Base-by-base conservation (phyloP, 2,329 filamentous ascomycete genomes). In the Alternaria conjuncta region DNA sequence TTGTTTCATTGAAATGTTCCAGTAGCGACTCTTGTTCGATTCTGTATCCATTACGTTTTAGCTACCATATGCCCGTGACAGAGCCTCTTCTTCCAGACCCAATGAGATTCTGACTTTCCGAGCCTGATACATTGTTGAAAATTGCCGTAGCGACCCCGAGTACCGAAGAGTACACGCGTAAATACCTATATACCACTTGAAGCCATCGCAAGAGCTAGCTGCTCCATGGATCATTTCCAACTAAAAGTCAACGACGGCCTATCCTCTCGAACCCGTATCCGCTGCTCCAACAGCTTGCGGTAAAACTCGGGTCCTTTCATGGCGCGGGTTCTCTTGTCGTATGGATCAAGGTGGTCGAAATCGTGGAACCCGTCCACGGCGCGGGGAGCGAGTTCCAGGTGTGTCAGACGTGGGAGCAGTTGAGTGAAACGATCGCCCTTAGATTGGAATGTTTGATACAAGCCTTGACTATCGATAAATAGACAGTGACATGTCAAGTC, bases 51-150 rank as follows among this genome's bases (percentile, higher is more conserved):
- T 36, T 36, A 36, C 32, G 9, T 36, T 36, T 2, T 41, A 41
- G 15, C 36, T 41, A 5, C 36, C 4, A 41, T 10, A 9, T 41
- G n/a, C 4, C 9, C 7, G 5, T 41, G 8, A 41, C 8, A 10
- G n/a, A 41, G 9, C 36, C 36, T 41, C 36, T 41, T 5, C 36
- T 41, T 18, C 36, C 4, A 41, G 9, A n/a, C 9, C 1, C 2
- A 3, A 1, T 18, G 4, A 1, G 2, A 41, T 41, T 41, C 8
- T 11, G n/a, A 9, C 3, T 9, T 18, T 41, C 15, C 4, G 36
- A 18, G 36, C 4, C 4, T 41, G 0, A 41, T 18, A 9, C 1
- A 4, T 10, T 8, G 9, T 41, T 11, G 0, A 41, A 0, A 18
- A 18, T 18, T 10, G 2, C 2, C n/a, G n/a, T 41, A 41, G n/a